phyloP scores from a whole-genome alignment of 306 rosid genomes.

The Lathyrus sativus region DNA sequence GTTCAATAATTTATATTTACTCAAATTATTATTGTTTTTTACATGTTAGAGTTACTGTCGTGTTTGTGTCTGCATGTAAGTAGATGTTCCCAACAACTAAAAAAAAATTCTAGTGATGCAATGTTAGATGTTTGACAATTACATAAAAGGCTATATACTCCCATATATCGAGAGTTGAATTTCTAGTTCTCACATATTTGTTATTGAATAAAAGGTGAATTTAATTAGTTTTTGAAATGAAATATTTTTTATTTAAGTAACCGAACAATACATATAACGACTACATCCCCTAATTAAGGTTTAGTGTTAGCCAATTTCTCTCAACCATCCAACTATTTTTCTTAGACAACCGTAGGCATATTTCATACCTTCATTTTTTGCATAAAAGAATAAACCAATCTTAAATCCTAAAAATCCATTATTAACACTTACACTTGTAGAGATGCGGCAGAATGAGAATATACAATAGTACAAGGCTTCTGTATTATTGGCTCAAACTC shows the following conservation, averaged over 20 bases:
- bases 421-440: conserved; percentile 77
- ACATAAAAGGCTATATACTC: conserved; percentile 19
- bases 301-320: conserved; percentile 13
- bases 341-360: too few species aligned
- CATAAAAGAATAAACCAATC: conserved; percentile 22
- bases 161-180: neutral
- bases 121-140: conserved; percentile 7
- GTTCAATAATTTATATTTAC: too few species aligned
- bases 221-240: conserved; percentile 24
- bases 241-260: conserved; percentile 3
- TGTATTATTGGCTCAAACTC: conserved; percentile 96
- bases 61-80: neutral
- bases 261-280: conserved; percentile 24
- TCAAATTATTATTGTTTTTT: too few species aligned
- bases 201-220: conserved; percentile 12
- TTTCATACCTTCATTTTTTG: conserved; percentile 3
- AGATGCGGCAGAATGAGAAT: conserved; percentile 97
- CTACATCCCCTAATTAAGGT: conserved; percentile 13
- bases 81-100: too few species aligned
- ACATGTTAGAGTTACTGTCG: too few species aligned
- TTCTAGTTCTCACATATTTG: conserved; percentile 13
- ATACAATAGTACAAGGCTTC: conserved; percentile 89
- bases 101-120: too few species aligned
- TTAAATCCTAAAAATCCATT: conserved; percentile 34
- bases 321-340: neutral